Evolutionary conservation across 768 basidiomycete genomes (phyloP), one percentile per base, ranked within the genome.

Genomic region (Phylloporus rhodoxanthus): DNA sequence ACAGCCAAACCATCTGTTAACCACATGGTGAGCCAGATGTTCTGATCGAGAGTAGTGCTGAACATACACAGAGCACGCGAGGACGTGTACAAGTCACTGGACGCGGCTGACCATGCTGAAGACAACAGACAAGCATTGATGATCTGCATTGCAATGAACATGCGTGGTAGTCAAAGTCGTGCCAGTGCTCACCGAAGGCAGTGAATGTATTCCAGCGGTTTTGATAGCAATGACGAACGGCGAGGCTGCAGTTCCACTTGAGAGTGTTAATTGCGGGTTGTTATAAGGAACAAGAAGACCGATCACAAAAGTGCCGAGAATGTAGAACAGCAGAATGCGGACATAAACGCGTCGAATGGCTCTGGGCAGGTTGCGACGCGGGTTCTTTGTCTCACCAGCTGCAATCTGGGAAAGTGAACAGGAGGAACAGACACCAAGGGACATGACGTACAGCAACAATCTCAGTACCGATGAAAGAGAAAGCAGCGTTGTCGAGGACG

Each of bases 401-500:
- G 90, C 88, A 57, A 87, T 87, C 85, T 87, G 58, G 32, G 40
- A 43, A 33, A 49, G 30, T 60, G 48, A 57, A 41, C 4, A 46
- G 8, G 19, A 17, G 14, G 40, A 8, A 34, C 11, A 20, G 6
- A 20, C n/a, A 28, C 14, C 5, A 19, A 25, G 28, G n/a, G 21
- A 39, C 11, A 15, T 38, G 5, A 72, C 79, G 58, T 71, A 88
- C 85, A 25, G 89, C 91, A 36, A 95, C 91, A 61, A 95, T 92
- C 67, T 97, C 94, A 6, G 91, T 93, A 14, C 93, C 94, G 52
- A 93, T 91, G 67, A 77, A 94, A 10, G 90, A 91, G 74, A 94
- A 96, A 13, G 90, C 91, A 4, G 94, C 94, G 56, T 93, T 86
- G 7, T 84, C 82, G 69, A 95, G 70, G 50, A 85, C 84, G 0